Evolutionary conservation across 768 basidiomycete genomes (phyloP).

Genomic region (Galerina marginata): DNA sequence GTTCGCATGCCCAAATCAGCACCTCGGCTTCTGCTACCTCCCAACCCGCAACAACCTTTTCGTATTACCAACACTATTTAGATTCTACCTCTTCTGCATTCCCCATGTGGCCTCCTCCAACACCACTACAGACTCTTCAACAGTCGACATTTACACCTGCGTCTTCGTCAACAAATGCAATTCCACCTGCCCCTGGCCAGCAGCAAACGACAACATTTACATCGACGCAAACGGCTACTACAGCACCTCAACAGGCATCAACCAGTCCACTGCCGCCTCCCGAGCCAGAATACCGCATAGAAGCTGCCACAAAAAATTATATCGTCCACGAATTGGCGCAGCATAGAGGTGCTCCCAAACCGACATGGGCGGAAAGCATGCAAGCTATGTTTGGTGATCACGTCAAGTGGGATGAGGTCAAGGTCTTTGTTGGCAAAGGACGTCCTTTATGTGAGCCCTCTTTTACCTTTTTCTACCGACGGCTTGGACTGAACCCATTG

Average conservation of each 20-base stretch:
- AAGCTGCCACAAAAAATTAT: conserved; percentile 70
- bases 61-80: conserved; percentile 21
- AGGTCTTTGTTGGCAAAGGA: conserved; percentile 66
- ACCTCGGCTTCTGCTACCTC: conserved; percentile 11
- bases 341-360: conserved; percentile 49
- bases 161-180: conserved; percentile 1
- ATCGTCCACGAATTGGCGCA: conserved; percentile 69
- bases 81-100: conserved; percentile 20
- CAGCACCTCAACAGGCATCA: background rate
- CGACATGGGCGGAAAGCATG: conserved; percentile 77
- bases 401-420: conserved; percentile 77
- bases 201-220: background rate
- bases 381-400: conserved; percentile 85
- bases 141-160: background rate
- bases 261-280: conserved; percentile 20
- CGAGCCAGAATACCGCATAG: conserved; percentile 42
- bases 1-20: background rate
- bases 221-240: conserved; percentile 4
- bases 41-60: conserved; percentile 20
- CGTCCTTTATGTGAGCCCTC: conserved; percentile 61
- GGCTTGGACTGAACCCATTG: conserved; percentile 3
- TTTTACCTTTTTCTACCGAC: background rate
- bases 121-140: background rate
- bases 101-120: conserved; percentile 28
- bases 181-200: conserved; percentile 1